Conservation (phyloP, 1,139 yeast genomes). For the Hanseniaspora gamundiae region DNA sequence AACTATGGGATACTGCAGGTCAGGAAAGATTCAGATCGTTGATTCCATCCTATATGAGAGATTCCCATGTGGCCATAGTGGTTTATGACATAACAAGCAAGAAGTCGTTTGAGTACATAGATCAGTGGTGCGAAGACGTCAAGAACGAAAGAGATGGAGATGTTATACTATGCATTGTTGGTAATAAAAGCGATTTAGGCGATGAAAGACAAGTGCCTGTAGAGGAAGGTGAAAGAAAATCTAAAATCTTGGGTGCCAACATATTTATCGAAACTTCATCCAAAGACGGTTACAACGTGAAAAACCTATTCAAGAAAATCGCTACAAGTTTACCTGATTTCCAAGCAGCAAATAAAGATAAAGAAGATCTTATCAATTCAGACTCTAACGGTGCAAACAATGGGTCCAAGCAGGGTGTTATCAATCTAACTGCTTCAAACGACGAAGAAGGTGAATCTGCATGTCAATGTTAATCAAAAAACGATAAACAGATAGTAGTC, state of each 20-base stretch:
- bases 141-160: conserved; percentile 58
- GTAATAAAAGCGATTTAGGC: conserved; percentile 62
- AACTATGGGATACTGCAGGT: conserved; percentile 99
- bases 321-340: conserved; percentile 88
- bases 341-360: conserved; percentile 26
- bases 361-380: conserved; percentile 10
- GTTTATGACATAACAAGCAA: conserved; percentile 87
- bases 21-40: conserved; percentile 92
- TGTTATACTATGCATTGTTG: conserved; percentile 66
- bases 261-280: conserved; percentile 89
- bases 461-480: conserved; percentile 19
- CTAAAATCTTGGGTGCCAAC: conserved; percentile 66
- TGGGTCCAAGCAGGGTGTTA: conserved; percentile 20
- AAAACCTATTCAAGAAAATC: conserved; percentile 74
- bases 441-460: conserved; percentile 19
- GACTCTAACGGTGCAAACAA: conserved; percentile 9
- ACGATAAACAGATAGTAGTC: too few species aligned
- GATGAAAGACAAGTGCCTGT: conserved; percentile 64
- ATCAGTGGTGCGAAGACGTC: conserved; percentile 78
- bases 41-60: conserved; percentile 90
- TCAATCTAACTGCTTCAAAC: conserved; percentile 20
- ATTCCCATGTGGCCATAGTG: conserved; percentile 91
- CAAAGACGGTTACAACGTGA: conserved; percentile 88
- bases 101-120: conserved; percentile 65
- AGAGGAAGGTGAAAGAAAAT: conserved; percentile 70